Percentiles rank a stretch among this genome's conserved stretches.
Evolutionary conservation across 2,329 filamentous ascomycete species (phyloP).

Genomic region (Paecilomyces formosus): DNA sequence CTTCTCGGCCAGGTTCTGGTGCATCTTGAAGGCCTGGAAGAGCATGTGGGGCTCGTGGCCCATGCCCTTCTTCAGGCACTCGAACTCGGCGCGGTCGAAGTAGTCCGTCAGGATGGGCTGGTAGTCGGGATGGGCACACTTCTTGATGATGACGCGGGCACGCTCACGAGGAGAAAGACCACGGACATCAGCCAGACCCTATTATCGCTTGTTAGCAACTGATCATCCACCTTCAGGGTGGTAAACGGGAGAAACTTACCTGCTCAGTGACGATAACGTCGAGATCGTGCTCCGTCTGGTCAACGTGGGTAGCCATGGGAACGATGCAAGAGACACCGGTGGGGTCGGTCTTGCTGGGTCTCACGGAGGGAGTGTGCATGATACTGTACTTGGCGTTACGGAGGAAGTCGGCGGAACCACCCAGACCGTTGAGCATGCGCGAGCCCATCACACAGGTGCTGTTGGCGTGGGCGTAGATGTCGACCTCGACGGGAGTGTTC

Average conservation of each 20-base stretch:
- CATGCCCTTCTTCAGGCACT: conserved; percentile 80
- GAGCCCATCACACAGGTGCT: conserved; percentile 81
- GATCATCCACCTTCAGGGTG: background rate
- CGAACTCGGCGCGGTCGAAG: conserved; percentile 76
- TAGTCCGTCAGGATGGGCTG: conserved; percentile 74
- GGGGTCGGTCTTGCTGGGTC: conserved; percentile 75
- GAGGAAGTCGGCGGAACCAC: conserved; percentile 75
- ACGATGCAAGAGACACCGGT: conserved; percentile 79
- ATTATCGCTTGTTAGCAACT: conserved; percentile 37
- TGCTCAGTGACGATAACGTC: conserved; percentile 76
- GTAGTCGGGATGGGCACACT: conserved; percentile 82
- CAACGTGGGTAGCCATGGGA: conserved; percentile 87
- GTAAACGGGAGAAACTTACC: conserved; percentile 11
- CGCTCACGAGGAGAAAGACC: conserved; percentile 73
- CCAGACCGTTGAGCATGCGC: conserved; percentile 80
- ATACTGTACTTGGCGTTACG: conserved; percentile 75
- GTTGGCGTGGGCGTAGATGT: conserved; percentile 93
- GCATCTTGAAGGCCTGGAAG: conserved; percentile 83
- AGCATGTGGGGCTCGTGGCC: conserved; percentile 84
- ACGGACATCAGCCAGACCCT: conserved; percentile 76
- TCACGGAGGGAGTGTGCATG: conserved; percentile 83
- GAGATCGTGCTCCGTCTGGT: conserved; percentile 88
- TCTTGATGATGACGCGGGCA: conserved; percentile 75
- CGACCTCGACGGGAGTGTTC: conserved; percentile 91
- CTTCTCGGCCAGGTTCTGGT: conserved; percentile 71